Percentiles rank a stretch among this genome's conserved stretches.
phyloP scores from a whole-genome alignment of 202 grass and related monocot genomes.

The Brachypodium distachyon region DNA sequence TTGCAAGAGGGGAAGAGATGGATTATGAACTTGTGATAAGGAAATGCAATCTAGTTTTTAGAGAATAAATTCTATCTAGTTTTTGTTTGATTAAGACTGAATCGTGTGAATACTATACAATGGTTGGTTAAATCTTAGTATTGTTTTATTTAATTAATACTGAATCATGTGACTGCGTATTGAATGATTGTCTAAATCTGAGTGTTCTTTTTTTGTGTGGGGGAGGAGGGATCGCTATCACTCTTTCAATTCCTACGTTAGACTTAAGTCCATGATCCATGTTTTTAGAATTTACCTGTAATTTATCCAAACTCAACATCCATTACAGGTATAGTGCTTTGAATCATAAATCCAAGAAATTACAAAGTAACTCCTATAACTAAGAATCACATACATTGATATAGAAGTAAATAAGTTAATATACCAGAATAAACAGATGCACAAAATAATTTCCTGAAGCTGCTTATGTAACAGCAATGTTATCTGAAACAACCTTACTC shows the following conservation, averaged over 20 bases:
- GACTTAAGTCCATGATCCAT: neutral
- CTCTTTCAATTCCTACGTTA: neutral
- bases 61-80: neutral
- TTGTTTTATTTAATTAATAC: neutral
- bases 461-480: neutral
- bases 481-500: neutral
- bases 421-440: neutral
- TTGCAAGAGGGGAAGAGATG: neutral
- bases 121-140: too few relatives aligned
- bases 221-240: neutral
- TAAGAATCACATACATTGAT: too few relatives aligned
- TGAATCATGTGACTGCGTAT: neutral
- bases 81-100: neutral
- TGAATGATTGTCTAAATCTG: conserved; percentile 5
- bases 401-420: neutral
- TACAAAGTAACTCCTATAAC: too few relatives aligned
- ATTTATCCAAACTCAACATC: too few relatives aligned
- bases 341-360: too few relatives aligned
- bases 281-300: too few relatives aligned
- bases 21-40: neutral
- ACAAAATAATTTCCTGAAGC: neutral
- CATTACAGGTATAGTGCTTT: too few relatives aligned
- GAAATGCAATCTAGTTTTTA: too few relatives aligned
- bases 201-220: neutral
- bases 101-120: neutral